Evolutionary conservation across 208 protist genomes (phyloP).

Genomic region (Herpetomonas tarakana): DNA sequence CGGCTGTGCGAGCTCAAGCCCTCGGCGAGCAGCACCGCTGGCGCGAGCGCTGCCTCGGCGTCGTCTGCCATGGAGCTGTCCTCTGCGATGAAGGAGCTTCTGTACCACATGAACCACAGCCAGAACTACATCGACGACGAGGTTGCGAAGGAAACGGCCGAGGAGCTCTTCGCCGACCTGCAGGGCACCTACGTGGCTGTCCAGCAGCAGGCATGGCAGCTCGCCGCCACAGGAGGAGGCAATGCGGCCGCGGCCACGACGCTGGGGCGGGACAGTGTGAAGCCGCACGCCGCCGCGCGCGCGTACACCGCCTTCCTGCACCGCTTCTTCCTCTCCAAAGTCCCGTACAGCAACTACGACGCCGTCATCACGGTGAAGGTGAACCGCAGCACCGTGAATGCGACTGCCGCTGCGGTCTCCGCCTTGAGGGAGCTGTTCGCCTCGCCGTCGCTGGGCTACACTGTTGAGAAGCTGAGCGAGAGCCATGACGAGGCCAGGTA

Average conservation of each 20-base stretch:
- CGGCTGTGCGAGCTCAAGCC: constrained; percentile 33
- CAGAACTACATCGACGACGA: constrained; percentile 7
- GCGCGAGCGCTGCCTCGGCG: not conserved
- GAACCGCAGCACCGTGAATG: constrained; percentile 3
- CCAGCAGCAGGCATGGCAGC: constrained; percentile 52
- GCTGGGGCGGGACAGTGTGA: not conserved
- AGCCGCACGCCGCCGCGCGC: constrained; percentile 24
- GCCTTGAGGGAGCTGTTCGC: not conserved
- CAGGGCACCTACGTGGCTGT: constrained; percentile 32
- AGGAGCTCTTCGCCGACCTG: constrained; percentile 51
- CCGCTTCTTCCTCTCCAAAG: constrained; percentile 35
- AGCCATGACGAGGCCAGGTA: not conserved
- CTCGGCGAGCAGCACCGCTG: not conserved
- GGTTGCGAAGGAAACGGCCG: constrained; percentile 34
- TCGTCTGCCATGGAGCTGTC: not conserved
- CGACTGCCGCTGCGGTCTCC: not conserved
- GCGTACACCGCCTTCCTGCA: constrained; percentile 56
- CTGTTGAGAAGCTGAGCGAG: not conserved
- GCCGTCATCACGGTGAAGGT: constrained; percentile 51
- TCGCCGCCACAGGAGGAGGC: constrained; percentile 21
- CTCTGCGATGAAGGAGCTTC: not conserved
- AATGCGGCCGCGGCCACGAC: not conserved
- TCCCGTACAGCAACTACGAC: constrained; percentile 68
- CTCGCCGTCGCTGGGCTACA: not conserved
- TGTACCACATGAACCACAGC: not conserved